Conservation (phyloP, 345 rosid genomes). For the Salix suchowensis region DNA sequence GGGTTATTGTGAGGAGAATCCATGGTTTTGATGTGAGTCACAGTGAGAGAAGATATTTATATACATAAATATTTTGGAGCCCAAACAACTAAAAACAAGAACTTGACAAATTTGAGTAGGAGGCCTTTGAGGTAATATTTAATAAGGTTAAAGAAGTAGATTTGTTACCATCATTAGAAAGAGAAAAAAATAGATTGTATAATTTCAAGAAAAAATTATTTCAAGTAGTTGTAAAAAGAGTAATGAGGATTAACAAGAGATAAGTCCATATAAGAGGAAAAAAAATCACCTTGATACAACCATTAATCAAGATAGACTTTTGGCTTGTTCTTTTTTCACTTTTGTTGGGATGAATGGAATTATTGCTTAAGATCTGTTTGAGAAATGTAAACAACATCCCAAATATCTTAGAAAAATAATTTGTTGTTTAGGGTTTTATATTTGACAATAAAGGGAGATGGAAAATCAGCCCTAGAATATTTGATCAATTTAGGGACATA, state of each 20-base stretch:
- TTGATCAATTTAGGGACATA: too few species aligned
- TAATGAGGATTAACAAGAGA: slow-evolving; percentile 76
- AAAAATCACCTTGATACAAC: slow-evolving; percentile 85
- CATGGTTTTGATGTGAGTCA: too few species aligned
- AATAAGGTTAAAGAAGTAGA: slow-evolving; percentile 85
- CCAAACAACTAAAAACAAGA: slow-evolving; percentile 43
- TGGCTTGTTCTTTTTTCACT: slow-evolving; percentile 71
- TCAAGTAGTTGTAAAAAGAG: slow-evolving; percentile 94
- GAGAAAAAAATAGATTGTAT: slow-evolving; percentile 76
- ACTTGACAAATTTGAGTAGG: slow-evolving; percentile 39
- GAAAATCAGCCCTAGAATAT: too few species aligned
- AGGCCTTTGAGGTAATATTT: slow-evolving; percentile 50
- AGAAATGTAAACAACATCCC: too few species aligned
- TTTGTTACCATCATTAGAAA: slow-evolving; percentile 72
- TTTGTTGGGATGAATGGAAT: slow-evolving; percentile 47
- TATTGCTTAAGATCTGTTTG: too few species aligned
- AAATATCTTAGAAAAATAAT: too few species aligned
- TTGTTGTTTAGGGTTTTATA: too few species aligned
- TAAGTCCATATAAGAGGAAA: slow-evolving; percentile 89
- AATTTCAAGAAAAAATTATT: slow-evolving; percentile 68
- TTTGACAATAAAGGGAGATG: too few species aligned
- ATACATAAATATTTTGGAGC: background rate
- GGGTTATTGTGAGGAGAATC: too few species aligned
- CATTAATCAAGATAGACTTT: slow-evolving; percentile 85
- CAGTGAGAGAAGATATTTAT: too few species aligned